Conservation (phyloP, 768 basidiomycete genomes). For the Auriscalpium orientale region DNA sequence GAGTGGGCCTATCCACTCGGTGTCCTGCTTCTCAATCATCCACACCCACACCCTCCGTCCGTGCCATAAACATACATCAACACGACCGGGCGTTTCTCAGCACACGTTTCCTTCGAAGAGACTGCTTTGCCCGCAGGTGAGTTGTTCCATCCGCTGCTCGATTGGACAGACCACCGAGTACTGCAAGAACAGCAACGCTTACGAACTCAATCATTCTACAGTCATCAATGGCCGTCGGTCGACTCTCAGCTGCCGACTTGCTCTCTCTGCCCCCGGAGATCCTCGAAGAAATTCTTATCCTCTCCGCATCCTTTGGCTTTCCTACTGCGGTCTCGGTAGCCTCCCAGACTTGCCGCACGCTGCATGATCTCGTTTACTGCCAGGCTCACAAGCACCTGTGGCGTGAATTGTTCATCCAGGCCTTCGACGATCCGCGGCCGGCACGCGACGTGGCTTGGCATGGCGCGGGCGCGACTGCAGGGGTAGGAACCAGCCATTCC, state of each 20-base stretch:
- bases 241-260: background rate
- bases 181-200: too few relatives aligned
- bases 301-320: conserved; percentile 17
- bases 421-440: conserved; percentile 28
- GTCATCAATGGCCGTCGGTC: too few relatives aligned
- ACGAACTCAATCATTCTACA: too few relatives aligned
- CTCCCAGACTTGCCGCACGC: conserved; percentile 26
- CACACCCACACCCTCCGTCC: too few relatives aligned
- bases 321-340: conserved; percentile 24
- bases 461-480: background rate
- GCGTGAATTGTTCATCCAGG: conserved; percentile 29
- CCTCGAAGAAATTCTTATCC: conserved; percentile 26
- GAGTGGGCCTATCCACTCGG: too few relatives aligned
- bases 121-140: too few relatives aligned
- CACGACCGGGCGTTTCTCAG: too few relatives aligned
- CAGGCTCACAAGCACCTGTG: conserved; percentile 28
- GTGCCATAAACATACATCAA: too few relatives aligned
- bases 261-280: conserved; percentile 27
- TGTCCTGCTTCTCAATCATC: too few relatives aligned
- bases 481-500: background rate
- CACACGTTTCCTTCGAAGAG: too few relatives aligned
- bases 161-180: too few relatives aligned
- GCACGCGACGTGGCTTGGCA: background rate
- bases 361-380: conserved; percentile 25
- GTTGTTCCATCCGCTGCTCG: too few relatives aligned